Base-by-base conservation (phyloP, 2,329 filamentous ascomycete genomes). In the Cladophialophora chaetospira region DNA sequence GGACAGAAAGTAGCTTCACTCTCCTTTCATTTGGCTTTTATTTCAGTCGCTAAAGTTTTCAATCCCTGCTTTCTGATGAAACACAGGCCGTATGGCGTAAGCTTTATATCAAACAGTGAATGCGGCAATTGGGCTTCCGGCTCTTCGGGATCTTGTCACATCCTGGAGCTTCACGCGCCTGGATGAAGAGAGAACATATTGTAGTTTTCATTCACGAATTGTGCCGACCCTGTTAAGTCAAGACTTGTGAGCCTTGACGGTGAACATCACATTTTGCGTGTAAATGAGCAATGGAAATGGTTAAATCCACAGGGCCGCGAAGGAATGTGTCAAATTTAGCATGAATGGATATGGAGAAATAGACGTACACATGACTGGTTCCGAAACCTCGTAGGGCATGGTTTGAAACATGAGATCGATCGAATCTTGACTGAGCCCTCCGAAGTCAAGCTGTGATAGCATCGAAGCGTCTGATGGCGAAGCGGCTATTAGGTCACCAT, bases 191-290 rank as follows among this genome's bases (percentile, higher is more conserved):
- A 15, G 49, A 58, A 49, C 3, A 49, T 48, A 53, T 53, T 58
- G 19, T 53, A 58, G n/a, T 17, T 35, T 17, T 42, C 53, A 48
- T 59, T 53, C 28, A 59, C 52, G 23, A 59, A 59, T 15, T 59
- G 52, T 21, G 57, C 42, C 9, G 57, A 59, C 57, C 57, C 33
- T 36, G 33, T 10, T 15, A 36, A 36, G 1, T 1, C 10, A 36
- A 15, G 33, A 36, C n/a, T 5, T 36, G 33, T 36, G 13, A 36
- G 33, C 17, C 3, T 36, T 42, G 33, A 55, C 47, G 4, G 55
- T 35, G 15, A 50, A 49, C 28, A n/a, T n/a, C n/a, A n/a, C n/a
- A n/a, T n/a, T n/a, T n/a, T n/a, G n/a, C n/a, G n/a, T 53, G 23
- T 45, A 19, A 23, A 45, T 19, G 1, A 19, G 15, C 23, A 33